phyloP scores from a whole-genome alignment of 2,329 filamentous ascomycete species.

The Cordyceps tenuipes region DNA sequence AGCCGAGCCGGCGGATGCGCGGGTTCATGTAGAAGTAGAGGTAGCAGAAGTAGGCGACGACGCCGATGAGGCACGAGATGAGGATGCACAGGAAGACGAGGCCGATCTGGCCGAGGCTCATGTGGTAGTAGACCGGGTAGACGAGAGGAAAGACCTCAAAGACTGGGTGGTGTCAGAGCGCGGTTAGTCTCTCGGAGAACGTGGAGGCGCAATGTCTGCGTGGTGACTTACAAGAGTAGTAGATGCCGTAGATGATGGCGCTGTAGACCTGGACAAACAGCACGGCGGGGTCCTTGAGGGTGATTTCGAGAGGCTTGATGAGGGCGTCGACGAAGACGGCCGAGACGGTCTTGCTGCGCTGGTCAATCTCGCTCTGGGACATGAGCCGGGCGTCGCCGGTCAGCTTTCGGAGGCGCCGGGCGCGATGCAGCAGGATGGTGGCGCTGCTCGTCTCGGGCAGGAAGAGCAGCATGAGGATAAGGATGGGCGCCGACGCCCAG shows the following conservation, averaged over 20 bases:
- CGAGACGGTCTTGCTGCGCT: conserved; percentile 40
- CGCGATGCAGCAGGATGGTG: conserved; percentile 54
- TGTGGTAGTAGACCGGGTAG: conserved; percentile 50
- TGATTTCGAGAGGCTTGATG: conserved; percentile 53
- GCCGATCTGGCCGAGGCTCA: conserved; percentile 49
- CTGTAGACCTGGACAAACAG: conserved; percentile 55
- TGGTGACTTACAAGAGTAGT: conserved; percentile 42
- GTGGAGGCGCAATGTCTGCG: neutral
- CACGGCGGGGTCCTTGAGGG: conserved; percentile 52
- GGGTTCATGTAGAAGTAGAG: conserved; percentile 44
- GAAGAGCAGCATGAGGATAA: conserved; percentile 52
- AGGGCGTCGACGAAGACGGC: conserved; percentile 46
- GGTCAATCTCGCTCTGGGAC: conserved; percentile 57
- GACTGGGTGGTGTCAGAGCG: too few relatives aligned
- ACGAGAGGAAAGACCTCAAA: conserved; percentile 62
- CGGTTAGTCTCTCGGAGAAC: conserved; percentile 13
- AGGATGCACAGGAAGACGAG: conserved; percentile 54
- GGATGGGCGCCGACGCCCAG: conserved; percentile 50
- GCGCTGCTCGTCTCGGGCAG: conserved; percentile 55
- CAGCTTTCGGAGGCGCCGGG: conserved; percentile 50
- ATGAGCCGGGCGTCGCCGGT: conserved; percentile 50
- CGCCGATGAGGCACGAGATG: conserved; percentile 46
- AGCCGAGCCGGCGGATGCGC: conserved; percentile 39
- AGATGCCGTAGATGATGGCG: conserved; percentile 53
- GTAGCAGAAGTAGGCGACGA: conserved; percentile 41